Conservation (phyloP, 1,284 basidiomycete species). For the Ceratorhiza oryzae-sativae region DNA sequence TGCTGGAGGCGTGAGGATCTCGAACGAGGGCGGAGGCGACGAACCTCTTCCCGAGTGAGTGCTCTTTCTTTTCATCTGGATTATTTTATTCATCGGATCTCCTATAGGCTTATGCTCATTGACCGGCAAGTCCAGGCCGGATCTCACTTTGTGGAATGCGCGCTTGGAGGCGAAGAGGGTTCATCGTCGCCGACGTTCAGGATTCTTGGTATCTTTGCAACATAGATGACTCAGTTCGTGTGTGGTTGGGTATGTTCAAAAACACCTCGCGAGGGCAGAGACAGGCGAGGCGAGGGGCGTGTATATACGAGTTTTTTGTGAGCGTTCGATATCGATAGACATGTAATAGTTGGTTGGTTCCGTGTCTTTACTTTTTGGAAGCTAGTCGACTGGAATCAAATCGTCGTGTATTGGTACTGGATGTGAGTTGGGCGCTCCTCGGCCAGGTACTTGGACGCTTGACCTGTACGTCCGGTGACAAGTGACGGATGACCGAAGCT, state of each 20-base stretch:
- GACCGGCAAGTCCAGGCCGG: conserved; percentile 78
- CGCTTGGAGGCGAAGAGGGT: conserved; percentile 81
- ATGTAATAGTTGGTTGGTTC: conserved; percentile 2
- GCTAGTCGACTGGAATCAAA: background rate
- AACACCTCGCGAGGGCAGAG: background rate
- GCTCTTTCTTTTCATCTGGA: conserved; percentile 4
- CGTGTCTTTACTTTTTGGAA: background rate
- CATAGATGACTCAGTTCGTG: conserved; percentile 54
- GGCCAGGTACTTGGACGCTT: no score
- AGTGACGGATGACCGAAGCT: no score
- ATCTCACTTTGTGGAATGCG: conserved; percentile 86
- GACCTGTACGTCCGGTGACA: no score
- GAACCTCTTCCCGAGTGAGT: conserved; percentile 65
- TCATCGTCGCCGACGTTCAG: conserved; percentile 76
- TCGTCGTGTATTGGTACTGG: background rate
- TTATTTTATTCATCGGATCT: conserved; percentile 6
- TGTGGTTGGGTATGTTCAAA: background rate
- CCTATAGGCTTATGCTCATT: conserved; percentile 72
- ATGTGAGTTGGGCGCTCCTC: no score
- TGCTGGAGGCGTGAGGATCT: conserved; percentile 64
- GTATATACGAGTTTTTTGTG: background rate
- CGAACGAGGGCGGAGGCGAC: conserved; percentile 64
- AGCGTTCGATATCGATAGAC: conserved; percentile 7
- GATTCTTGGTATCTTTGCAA: conserved; percentile 82
- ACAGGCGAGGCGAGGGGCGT: background rate